Percentiles rank a stretch among this genome's conserved stretches.
Evolutionary conservation across 352 stramenopile species (phyloP).

Genomic region (Phytopythium delawarense): DNA sequence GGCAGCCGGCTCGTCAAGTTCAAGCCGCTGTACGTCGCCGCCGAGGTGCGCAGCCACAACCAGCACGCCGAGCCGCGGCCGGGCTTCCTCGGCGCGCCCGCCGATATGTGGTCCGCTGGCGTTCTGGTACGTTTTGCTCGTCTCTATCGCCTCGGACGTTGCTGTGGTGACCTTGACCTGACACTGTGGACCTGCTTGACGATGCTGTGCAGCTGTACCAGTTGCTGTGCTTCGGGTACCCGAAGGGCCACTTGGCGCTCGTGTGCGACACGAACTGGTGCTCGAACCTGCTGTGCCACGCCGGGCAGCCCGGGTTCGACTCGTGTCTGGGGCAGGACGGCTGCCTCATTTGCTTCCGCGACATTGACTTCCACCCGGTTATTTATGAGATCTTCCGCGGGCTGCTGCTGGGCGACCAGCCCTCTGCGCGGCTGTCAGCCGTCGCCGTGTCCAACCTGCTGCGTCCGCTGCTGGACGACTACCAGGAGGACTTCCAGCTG

Average conservation of each 20-base stretch:
- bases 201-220: conserved; percentile 57
- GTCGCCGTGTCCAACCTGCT: conserved; percentile 47
- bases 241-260: conserved; percentile 68
- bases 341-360: conserved; percentile 79
- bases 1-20: conserved; percentile 69
- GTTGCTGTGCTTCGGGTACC: conserved; percentile 77
- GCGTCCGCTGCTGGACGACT: conserved; percentile 47
- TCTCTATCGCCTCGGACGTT: background rate
- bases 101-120: conserved; percentile 77
- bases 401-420: conserved; percentile 44
- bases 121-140: conserved; percentile 50
- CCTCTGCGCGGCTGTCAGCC: conserved; percentile 52
- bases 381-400: conserved; percentile 74
- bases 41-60: conserved; percentile 67
- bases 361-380: conserved; percentile 66
- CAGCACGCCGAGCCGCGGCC: conserved; percentile 44
- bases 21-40: conserved; percentile 70
- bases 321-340: conserved; percentile 50
- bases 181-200: conserved; percentile 1
- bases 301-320: conserved; percentile 27
- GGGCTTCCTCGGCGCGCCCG: conserved; percentile 60
- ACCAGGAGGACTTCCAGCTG: conserved; percentile 52
- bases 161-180: conserved; percentile 4
- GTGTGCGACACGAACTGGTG: conserved; percentile 76
- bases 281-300: conserved; percentile 62